Base-by-base conservation (phyloP, 1,139 yeast genomes). In the Meyerozyma elateridarum region DNA sequence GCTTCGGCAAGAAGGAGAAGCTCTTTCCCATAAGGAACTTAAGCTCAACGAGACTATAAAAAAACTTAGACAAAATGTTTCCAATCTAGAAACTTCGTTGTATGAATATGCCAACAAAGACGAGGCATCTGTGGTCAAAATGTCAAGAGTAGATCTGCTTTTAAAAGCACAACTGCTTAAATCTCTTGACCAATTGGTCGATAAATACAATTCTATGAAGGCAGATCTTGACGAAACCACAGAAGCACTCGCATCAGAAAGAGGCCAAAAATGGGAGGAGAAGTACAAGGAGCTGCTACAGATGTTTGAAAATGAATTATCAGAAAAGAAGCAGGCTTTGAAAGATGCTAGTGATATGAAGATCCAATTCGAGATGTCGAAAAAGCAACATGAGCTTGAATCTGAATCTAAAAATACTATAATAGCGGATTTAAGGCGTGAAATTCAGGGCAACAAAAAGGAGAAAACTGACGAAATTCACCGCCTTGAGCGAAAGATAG, bases 1-100 rank as follows among this genome's bases (percentile, higher is more conserved):
- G 39, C 62, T 89, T 22, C 55, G 83, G 49, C 76, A 73, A 36
- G 97, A 89, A 55, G 96, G 96, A 4, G 82, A 84, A 41, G 75
- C 73, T 18, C 60, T 89, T 25, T 81, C 95, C 0, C 72, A 73
- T 37, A 82, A 77, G 39, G 96, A 91, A 48, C 64, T 87, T 22
- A 76, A 75, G 44, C 68, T 80, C 34, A 79, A 75, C 47, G 85
- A 78, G 24, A 65, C 79, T 1, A 76, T 89, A 32, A 84, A 84
- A 44, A 70, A 70, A 39, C 56, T 87, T 30, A 74, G 77, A 35
- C 53, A 68, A 5, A 66, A 68, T 15, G 81, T 80, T 38, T 32
- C 49, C 7, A 71, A 67, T 15, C 51, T 64, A 24, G 73, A 69
- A 28, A 36, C 53, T 3, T 66, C 61, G 25, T 56, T 73, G 24